Percentiles rank a stretch among this genome's conserved stretches.
phyloP scores from a whole-genome alignment of 2,329 filamentous ascomycete species.

The Botrytis cinerea region DNA sequence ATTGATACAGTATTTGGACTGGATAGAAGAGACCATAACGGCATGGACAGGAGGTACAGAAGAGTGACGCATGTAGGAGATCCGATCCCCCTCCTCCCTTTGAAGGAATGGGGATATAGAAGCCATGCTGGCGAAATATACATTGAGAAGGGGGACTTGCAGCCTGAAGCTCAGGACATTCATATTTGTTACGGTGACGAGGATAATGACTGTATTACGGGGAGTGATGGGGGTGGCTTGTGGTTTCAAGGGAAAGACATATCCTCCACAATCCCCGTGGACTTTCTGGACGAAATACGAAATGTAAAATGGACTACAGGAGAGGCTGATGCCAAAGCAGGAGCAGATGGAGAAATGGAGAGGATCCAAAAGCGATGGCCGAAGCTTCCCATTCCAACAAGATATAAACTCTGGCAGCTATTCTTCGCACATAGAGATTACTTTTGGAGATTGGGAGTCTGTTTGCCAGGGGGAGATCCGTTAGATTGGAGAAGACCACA shows the following conservation, averaged over 20 bases:
- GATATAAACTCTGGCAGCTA: conserved; percentile 83
- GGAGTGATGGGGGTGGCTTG: conserved; percentile 40
- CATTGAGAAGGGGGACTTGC: conserved; percentile 71
- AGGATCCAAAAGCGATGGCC: conserved; percentile 17
- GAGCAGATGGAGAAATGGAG: conserved; percentile 32
- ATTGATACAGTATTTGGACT: conserved; percentile 33
- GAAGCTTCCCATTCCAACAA: conserved; percentile 41
- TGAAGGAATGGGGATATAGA: conserved; percentile 83
- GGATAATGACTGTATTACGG: conserved; percentile 71
- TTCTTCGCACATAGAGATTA: conserved; percentile 96
- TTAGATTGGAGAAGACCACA: conserved; percentile 62
- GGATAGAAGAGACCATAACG: conserved; percentile 6
- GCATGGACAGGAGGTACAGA: conserved; percentile 54
- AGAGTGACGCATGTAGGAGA: conserved; percentile 85
- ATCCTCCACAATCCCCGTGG: neutral
- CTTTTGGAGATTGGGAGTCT: conserved; percentile 90
- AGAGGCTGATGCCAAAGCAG: neutral
- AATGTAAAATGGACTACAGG: neutral
- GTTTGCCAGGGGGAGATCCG: conserved; percentile 77
- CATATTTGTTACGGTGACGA: conserved; percentile 68
- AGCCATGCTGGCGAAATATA: conserved; percentile 86
- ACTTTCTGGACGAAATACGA: neutral
- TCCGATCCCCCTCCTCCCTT: conserved; percentile 83
- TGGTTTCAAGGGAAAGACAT: conserved; percentile 24
- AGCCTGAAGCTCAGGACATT: conserved; percentile 70